These are phyloP conservation scores for Saturnispora ahearnii DNA, from an alignment of 805 yeast genomes.

Conservation along the genomic window DNA sequence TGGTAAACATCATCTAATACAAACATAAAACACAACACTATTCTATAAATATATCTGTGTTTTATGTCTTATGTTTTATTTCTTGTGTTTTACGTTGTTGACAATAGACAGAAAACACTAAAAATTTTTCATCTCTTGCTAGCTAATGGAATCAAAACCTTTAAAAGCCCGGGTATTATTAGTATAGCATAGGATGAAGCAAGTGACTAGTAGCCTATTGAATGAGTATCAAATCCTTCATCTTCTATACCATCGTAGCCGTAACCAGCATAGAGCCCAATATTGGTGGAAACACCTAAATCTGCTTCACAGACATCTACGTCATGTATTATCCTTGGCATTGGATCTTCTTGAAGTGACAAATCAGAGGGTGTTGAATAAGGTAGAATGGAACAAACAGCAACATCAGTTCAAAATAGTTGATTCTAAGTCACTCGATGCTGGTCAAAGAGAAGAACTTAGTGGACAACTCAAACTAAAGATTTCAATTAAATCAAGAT, in stretches of 20 bases:
- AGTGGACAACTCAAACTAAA: not conserved
- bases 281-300: slow-evolving; percentile 71
- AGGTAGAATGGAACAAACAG: not conserved
- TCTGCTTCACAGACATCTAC: slow-evolving; percentile 48
- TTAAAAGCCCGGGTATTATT: no score
- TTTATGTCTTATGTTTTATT: no score
- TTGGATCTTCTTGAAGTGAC: not conserved
- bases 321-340: slow-evolving; percentile 18
- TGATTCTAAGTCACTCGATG: not conserved
- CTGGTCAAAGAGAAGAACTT: no score
- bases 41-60: no score
- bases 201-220: slow-evolving; percentile 11
- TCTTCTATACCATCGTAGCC: slow-evolving; percentile 58
- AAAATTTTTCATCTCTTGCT: no score
- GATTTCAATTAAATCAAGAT: slow-evolving; percentile 9
- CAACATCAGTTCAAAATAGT: not conserved
- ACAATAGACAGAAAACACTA: no score
- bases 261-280: slow-evolving; percentile 66
- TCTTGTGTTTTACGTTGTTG: no score
- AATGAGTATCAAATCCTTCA: slow-evolving; percentile 54
- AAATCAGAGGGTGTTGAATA: not conserved
- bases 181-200: not conserved
- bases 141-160: no score
- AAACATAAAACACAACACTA: no score
- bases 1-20: no score